Evolutionary conservation across 2,329 filamentous ascomycete genomes (phyloP).

Genomic region (Rutstroemia sp.): DNA sequence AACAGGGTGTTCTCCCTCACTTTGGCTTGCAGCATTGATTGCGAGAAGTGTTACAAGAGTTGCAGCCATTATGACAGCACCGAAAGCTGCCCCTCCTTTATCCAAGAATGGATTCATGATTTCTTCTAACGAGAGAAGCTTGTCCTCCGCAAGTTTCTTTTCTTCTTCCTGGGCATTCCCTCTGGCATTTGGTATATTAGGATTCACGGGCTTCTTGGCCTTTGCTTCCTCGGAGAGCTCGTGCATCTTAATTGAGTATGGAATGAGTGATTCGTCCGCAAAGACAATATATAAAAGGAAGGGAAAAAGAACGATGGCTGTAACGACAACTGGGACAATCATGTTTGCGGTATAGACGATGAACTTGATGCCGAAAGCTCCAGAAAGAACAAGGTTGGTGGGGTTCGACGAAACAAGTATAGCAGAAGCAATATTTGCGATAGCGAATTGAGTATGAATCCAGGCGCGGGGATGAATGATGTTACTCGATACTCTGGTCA

Average conservation of each 20-base stretch:
- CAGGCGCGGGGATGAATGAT: conserved; percentile 64
- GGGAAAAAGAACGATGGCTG: conserved; percentile 60
- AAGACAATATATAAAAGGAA: conserved; percentile 66
- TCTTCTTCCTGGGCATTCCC: conserved; percentile 46
- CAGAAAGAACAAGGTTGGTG: conserved; percentile 67
- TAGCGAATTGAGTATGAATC: conserved; percentile 65
- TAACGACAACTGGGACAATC: conserved; percentile 64
- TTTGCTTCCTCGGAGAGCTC: conserved; percentile 52
- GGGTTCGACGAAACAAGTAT: conserved; percentile 74
- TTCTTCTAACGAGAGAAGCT: conserved; percentile 58
- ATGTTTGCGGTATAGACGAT: conserved; percentile 71
- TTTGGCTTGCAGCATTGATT: conserved; percentile 53
- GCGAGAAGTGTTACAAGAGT: conserved; percentile 60
- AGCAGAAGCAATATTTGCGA: conserved; percentile 68
- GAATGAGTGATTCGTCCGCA: conserved; percentile 54
- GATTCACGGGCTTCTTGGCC: conserved; percentile 55
- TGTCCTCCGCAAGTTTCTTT: conserved; percentile 38
- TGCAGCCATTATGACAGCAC: conserved; percentile 56
- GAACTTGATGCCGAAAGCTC: conserved; percentile 65
- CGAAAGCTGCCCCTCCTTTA: conserved; percentile 56
- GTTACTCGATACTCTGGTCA: conserved; percentile 68
- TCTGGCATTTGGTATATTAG: conserved; percentile 61
- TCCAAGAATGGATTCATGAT: conserved; percentile 72
- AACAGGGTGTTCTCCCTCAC: conserved; percentile 46
- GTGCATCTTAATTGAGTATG: conserved; percentile 59